Conservation (phyloP, 345 rosid genomes). For the Alliaria petiolata region DNA sequence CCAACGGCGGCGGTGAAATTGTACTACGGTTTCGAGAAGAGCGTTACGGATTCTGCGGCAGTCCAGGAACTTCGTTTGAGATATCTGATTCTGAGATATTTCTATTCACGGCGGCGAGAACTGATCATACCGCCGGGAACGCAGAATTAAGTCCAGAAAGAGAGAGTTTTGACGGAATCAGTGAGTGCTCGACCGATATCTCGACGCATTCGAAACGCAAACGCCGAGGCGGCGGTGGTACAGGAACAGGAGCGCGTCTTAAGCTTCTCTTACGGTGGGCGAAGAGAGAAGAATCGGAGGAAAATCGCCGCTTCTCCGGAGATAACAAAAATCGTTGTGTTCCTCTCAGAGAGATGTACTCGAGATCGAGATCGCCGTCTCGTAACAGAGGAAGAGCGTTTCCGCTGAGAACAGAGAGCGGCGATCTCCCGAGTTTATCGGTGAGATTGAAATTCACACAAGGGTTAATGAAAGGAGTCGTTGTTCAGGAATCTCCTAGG, state of each 20-base stretch:
- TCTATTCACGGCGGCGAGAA: constrained; percentile 52
- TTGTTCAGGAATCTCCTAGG: constrained; percentile 49
- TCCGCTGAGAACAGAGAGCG: constrained; percentile 36
- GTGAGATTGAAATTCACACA: constrained; percentile 56
- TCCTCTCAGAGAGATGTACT: constrained; percentile 67
- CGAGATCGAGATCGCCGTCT: constrained; percentile 40
- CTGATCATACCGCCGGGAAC: neutral
- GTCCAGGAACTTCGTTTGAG: constrained; percentile 84
- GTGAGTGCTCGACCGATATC: constrained; percentile 22
- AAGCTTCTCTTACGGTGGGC: constrained; percentile 70
- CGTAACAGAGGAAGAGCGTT: constrained; percentile 39
- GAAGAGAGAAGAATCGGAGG: constrained; percentile 40
- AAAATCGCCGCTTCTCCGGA: constrained; percentile 11
- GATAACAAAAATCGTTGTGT: constrained; percentile 38
- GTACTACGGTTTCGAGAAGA: constrained; percentile 54
- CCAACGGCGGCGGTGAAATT: constrained; percentile 37
- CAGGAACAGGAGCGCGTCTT: constrained; percentile 55
- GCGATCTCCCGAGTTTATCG: constrained; percentile 69
- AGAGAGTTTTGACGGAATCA: constrained; percentile 29
- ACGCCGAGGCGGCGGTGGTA: constrained; percentile 13
- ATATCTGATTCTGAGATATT: constrained; percentile 89
- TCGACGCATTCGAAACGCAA: constrained; percentile 30
- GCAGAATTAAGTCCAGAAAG: constrained; percentile 15
- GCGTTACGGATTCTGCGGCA: constrained; percentile 50
- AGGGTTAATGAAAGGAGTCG: constrained; percentile 72